Evolutionary conservation across 1,284 basidiomycete genomes (phyloP).

Genomic region (Mixia osmundae): DNA sequence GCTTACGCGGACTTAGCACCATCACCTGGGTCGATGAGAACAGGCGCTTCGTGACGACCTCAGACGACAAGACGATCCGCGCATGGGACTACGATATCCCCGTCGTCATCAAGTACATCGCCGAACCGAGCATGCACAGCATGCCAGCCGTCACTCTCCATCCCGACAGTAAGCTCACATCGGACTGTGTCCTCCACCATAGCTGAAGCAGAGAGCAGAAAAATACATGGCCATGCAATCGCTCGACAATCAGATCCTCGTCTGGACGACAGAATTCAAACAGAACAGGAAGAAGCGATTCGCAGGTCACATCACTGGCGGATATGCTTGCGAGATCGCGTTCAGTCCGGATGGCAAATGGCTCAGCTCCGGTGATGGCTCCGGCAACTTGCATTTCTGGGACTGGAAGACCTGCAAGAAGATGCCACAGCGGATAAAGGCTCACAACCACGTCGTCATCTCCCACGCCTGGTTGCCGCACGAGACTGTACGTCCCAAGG

Average conservation of each 20-base stretch:
- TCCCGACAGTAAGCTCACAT: constrained; percentile 50
- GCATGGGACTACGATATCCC: constrained; percentile 41
- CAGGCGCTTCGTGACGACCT: constrained; percentile 87
- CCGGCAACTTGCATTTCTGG: constrained; percentile 94
- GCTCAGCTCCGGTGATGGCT: constrained; percentile 85
- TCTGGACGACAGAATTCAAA: constrained; percentile 92
- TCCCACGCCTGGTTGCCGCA: constrained; percentile 95
- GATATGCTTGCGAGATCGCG: constrained; percentile 86
- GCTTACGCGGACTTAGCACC: constrained; percentile 33
- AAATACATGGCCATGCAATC: constrained; percentile 96
- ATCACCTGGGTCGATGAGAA: constrained; percentile 96
- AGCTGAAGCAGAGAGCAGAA: constrained; percentile 28
- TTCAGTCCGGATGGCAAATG: constrained; percentile 96
- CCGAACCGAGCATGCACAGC: constrained; percentile 97
- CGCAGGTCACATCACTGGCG: constrained; percentile 83
- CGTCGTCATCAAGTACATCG: constrained; percentile 95
- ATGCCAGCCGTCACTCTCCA: constrained; percentile 94
- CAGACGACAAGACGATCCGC: constrained; percentile 96
- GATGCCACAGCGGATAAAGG: constrained; percentile 66
- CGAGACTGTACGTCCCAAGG: constrained; percentile 48
- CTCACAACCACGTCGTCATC: constrained; percentile 86
- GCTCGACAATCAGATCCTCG: constrained; percentile 89
- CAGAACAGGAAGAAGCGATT: constrained; percentile 91
- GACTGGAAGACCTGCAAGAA: constrained; percentile 92
- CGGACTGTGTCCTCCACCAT: neutral